Conservation (phyloP, 768 basidiomycete genomes). For the Clitopilus passeckerianus region DNA sequence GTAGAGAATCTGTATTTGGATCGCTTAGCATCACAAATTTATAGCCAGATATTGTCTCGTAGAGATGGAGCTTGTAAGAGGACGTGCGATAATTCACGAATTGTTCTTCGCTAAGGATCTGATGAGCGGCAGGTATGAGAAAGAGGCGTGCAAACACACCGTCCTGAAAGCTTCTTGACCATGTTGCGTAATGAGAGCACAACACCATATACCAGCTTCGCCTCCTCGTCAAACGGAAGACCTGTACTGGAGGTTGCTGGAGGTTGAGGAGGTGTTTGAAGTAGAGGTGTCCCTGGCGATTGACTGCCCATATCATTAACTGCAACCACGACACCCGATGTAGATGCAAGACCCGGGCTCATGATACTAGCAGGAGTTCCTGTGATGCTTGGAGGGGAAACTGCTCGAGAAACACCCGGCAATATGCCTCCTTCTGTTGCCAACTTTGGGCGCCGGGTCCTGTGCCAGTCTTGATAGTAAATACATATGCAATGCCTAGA, state of each 20-base stretch:
- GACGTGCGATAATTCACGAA: conserved; percentile 91
- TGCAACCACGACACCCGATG: conserved; percentile 67
- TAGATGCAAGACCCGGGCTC: conserved; percentile 57
- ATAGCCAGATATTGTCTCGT: conserved; percentile 88
- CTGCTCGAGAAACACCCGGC: conserved; percentile 73
- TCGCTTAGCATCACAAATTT: conserved; percentile 95
- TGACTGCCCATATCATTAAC: conserved; percentile 35
- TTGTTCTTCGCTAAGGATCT: conserved; percentile 68
- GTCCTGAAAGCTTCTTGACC: conserved; percentile 89
- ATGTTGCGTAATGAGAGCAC: conserved; percentile 88
- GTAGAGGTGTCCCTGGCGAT: conserved; percentile 28
- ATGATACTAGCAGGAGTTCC: conserved; percentile 34
- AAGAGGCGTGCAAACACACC: conserved; percentile 36
- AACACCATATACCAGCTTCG: conserved; percentile 96
- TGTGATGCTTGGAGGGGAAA: conserved; percentile 31
- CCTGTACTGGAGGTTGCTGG: conserved; percentile 39
- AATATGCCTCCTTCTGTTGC: conserved; percentile 72
- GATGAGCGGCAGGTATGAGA: background rate
- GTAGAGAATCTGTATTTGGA: conserved; percentile 76
- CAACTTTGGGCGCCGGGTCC: conserved; percentile 66
- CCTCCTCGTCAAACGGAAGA: conserved; percentile 94
- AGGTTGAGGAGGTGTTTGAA: conserved; percentile 28
- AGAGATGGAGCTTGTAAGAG: conserved; percentile 89
- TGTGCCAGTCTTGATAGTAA: conserved; percentile 96
- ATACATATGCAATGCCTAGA: conserved; percentile 85